phyloP scores from a whole-genome alignment of 2,329 filamentous ascomycete species.

The Scedosporium apiospermum region DNA sequence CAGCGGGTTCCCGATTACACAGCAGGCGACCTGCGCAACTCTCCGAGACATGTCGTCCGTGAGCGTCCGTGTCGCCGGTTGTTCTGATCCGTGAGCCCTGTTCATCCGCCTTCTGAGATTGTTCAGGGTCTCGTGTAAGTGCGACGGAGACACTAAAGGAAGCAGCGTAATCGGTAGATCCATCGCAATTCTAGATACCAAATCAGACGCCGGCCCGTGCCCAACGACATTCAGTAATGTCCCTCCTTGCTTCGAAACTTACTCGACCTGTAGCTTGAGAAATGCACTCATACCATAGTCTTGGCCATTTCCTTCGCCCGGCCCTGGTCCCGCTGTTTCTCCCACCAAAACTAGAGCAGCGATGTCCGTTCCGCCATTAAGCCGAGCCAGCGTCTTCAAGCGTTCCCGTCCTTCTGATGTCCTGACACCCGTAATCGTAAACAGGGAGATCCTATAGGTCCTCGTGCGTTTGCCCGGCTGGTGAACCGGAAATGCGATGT shows the following conservation, averaged over 20 bases:
- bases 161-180: constrained; percentile 33
- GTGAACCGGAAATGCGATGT: constrained; percentile 31
- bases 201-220: background rate
- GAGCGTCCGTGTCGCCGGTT: background rate
- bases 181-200: constrained; percentile 14
- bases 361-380: constrained; percentile 28
- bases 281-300: constrained; percentile 19
- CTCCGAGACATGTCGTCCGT: background rate
- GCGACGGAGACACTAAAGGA: constrained; percentile 25
- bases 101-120: constrained; percentile 19
- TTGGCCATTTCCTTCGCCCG: background rate
- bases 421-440: background rate
- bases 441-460: constrained; percentile 1
- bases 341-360: constrained; percentile 36
- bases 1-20: constrained; percentile 18
- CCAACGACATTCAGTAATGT: too few species aligned
- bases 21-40: constrained; percentile 14
- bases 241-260: constrained; percentile 9
- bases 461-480: background rate
- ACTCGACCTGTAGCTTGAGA: constrained; percentile 36
- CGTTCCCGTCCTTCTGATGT: constrained; percentile 17
- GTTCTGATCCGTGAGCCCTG: background rate
- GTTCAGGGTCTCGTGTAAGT: constrained; percentile 27
- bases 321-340: constrained; percentile 9
- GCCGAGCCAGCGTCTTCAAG: constrained; percentile 29